Evolutionary conservation across 108 stramenopile species (phyloP).

Genomic region (Skeletonema tropicum): DNA sequence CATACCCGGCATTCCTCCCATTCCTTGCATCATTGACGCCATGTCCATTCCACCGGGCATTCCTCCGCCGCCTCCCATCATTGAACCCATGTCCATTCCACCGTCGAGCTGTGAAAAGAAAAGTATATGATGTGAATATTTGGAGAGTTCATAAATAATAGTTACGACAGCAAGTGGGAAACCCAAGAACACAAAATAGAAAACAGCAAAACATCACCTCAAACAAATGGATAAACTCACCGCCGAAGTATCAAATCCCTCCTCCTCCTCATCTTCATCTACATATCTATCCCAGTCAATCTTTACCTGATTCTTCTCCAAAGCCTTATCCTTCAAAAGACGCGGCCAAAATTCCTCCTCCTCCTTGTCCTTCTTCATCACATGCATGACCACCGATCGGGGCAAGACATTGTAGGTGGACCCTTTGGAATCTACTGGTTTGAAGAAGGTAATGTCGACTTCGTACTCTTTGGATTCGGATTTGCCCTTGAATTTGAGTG

Average conservation of each 20-base stretch:
- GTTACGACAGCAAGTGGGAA: not conserved
- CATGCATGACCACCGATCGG: conserved; percentile 90
- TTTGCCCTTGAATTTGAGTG: conserved; percentile 83
- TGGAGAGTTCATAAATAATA: not conserved
- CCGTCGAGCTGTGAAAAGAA: conserved; percentile 86
- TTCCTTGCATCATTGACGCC: conserved; percentile 37
- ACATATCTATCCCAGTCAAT: conserved; percentile 97
- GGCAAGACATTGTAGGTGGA: conserved; percentile 93
- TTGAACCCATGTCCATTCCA: conserved; percentile 57
- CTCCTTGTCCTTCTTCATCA: conserved; percentile 75
- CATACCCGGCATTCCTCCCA: conserved; percentile 59
- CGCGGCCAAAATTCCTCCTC: conserved; percentile 90
- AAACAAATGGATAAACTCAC: conserved; percentile 15
- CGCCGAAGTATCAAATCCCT: conserved; percentile 53
- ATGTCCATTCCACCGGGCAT: conserved; percentile 60
- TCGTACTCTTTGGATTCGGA: conserved; percentile 82
- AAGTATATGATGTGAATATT: conserved; percentile 24
- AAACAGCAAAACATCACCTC: not conserved
- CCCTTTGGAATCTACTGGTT: conserved; percentile 81
- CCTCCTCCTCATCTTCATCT: conserved; percentile 94
- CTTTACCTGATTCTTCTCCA: conserved; percentile 95
- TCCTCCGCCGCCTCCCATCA: conserved; percentile 78
- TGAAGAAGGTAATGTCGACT: conserved; percentile 89
- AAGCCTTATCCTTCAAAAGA: conserved; percentile 87
- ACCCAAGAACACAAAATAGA: not conserved